Evolutionary conservation across 352 stramenopile species (phyloP), one percentile per base, ranked within the genome.

Genomic region (Thalassiosira sp.): DNA sequence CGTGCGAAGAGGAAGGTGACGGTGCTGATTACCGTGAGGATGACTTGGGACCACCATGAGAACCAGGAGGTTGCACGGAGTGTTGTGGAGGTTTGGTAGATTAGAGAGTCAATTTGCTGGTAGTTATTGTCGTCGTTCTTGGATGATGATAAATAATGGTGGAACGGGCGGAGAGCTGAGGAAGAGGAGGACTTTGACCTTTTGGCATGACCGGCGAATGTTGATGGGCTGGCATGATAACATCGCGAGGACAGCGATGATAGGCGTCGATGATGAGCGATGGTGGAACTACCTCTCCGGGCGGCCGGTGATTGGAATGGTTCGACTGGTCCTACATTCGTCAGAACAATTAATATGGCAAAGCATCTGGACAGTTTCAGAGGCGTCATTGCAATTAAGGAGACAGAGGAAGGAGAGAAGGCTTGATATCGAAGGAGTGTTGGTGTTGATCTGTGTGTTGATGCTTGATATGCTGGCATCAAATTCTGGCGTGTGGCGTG

Each of bases 21-120:
- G 13, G 82, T 70, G 18, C 61, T 79, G 28, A 92, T 72, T 0
- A 80, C 74, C 3, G 82, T 91, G 0, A 94, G 70, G 37, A 94
- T 91, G 0, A 91, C 28, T 75, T 94, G 89, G n/a, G 59, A 61
- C 89, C 89, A 94, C 89, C 89, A 94, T 8, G 82, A 89, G 16
- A 90, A 57, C 81, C 84, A 93, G 0, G 72, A 69, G 3, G 85
- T 49, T 2, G 79, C 66, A 8, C 60, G 67, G 5, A 90, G 57
- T 22, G 42, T 54, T 25, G 71, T 31, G 5, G 79, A 82, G n/a
- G 78, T 67, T 27, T 68, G 52, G 24, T 73, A 35, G 5, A 90
- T 75, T 7, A 90, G 53, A 0, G 69, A 53, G 24, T 84, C 75
- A 59, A 59, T 62, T 16, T 62, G 31, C 8, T 37, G 31, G 31